Base-by-base conservation (phyloP, 1,139 yeast genomes). In the Trichomonascaceae sp. region DNA sequence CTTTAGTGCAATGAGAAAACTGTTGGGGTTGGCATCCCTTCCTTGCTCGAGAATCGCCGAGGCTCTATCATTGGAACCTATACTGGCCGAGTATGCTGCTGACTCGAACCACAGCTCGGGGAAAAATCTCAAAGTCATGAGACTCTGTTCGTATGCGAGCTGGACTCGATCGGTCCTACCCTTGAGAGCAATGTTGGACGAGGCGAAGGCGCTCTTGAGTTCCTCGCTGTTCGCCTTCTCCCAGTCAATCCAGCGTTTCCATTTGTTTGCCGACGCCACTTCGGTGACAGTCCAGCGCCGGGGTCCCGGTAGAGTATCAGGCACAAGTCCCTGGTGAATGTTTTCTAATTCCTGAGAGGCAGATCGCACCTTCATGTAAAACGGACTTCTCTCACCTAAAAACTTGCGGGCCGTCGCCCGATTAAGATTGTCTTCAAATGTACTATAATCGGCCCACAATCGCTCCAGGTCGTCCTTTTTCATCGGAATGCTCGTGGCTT, bases 71-170 rank as follows among this genome's bases (percentile, higher is more conserved):
- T 16, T 28, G 8, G 29, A 18, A 26, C 35, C 42, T 3, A 36
- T 35, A 6, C 44, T 38, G 4, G 43, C 36, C 9, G 59, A 56
- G 40, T 57, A 67, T 27, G 56, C 57, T 1, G 65, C 64, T 34
- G 71, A 84, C 37, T 77, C 76, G 54, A 75, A 85, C 97, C 97
- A 89, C 26, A 81, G 57, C 49, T 82, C 93, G 0, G 96, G 84
- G 29, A 70, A 73, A 54, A 79, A 82, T 18, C 82, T 68, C 46
- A 82, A 61, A 3, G 51, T 40, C 49, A 76, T 74, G 6, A 76
- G 63, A 1, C 93, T 76, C 52, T 82, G 85, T 46, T 71, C 70
- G 56, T 71, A 82, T 16, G 78, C 81, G 52, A 76, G 81, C 36
- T 69, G 71, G n/a, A 85, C 64, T 47, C 98, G 67, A 18, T 67